These are phyloP conservation scores for Populus pruinosa DNA, from an alignment of 345 rosid species.

Conservation along the genomic window DNA sequence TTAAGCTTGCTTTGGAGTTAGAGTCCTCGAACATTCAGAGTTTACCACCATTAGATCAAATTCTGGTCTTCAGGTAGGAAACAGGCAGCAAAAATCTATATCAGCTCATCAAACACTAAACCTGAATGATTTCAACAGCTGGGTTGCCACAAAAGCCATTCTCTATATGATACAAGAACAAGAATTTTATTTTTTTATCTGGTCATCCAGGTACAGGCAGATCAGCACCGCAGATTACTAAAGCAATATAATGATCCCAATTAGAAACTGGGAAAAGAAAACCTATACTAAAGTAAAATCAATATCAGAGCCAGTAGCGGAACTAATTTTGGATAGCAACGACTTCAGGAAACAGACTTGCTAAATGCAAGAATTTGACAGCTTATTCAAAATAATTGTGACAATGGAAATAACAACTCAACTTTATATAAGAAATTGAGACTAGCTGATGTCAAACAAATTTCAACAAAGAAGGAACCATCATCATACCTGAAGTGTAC, in stretches of 20 bases:
- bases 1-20: not conserved
- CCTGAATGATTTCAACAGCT: not conserved
- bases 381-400: not conserved
- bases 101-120: not conserved
- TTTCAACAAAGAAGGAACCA: constrained; percentile 9
- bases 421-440: not conserved
- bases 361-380: not conserved
- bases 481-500: constrained; percentile 77
- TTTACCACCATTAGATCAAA: not conserved
- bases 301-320: not conserved
- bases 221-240: not conserved
- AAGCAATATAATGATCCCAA: not conserved
- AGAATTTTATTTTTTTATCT: not conserved
- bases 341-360: not conserved
- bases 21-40: not conserved
- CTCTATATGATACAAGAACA: not conserved
- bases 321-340: not conserved
- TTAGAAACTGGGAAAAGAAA: not conserved
- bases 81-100: not conserved
- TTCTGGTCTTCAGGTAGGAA: not conserved
- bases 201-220: not conserved
- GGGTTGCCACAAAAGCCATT: not conserved
- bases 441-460: not conserved
- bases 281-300: not conserved
- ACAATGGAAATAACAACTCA: not conserved